A percentile compares a stretch with the other conserved stretches of the same genome.
Conservation (phyloP, 805 yeast genomes). For the Metschnikowia arizonensis region DNA sequence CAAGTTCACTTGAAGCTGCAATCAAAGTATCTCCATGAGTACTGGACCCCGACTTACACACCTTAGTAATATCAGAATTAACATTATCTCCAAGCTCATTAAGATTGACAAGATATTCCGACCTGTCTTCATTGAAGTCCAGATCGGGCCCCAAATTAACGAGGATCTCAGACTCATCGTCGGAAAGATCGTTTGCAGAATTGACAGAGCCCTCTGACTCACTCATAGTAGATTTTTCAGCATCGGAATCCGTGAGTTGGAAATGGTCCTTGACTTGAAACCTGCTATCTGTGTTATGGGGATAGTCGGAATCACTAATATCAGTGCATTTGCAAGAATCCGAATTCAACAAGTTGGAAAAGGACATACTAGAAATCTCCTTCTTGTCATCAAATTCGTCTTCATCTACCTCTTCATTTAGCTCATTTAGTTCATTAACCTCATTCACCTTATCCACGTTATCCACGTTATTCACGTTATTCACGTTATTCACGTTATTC, state of each 20-base stretch:
- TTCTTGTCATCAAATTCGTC: background rate
- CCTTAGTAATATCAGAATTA: background rate
- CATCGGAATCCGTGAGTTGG: background rate
- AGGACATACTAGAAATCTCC: background rate
- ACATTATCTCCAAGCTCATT: background rate
- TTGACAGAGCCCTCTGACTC: background rate
- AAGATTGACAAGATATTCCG: conserved; percentile 1
- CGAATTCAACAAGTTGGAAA: background rate
- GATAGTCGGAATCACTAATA: background rate
- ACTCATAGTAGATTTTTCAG: background rate
- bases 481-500: too few relatives aligned
- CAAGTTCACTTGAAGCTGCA: background rate
- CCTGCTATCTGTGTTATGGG: background rate
- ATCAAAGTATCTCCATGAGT: background rate
- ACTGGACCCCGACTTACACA: background rate
- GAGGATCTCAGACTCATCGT: conserved; percentile 1
- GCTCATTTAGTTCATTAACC: too few relatives aligned
- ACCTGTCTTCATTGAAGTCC: background rate
- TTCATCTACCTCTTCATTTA: background rate
- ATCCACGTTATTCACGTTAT: too few relatives aligned
- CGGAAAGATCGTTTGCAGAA: background rate
- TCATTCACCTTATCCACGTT: too few relatives aligned
- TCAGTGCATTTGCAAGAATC: conserved; percentile 4
- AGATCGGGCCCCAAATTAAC: background rate
- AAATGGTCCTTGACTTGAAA: background rate